Evolutionary conservation across 73 alveolate species (phyloP).

Genomic region (Tetrahymena borealis): DNA sequence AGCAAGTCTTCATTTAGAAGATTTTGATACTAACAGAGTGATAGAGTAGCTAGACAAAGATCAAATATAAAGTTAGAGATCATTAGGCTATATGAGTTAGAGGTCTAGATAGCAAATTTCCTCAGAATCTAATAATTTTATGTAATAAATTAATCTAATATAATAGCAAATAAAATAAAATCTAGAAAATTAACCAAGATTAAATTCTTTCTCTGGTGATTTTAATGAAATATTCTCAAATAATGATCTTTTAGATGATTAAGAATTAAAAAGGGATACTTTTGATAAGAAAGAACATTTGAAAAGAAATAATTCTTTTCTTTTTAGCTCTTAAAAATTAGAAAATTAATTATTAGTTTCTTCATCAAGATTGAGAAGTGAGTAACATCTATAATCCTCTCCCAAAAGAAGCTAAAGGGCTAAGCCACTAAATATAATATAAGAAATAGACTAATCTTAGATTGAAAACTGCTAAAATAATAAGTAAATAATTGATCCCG

Average conservation of each 20-base stretch:
- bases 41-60: neutral
- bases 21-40: neutral
- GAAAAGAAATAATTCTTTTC: neutral
- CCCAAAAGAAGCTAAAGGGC: neutral
- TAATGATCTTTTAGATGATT: neutral
- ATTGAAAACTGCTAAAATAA: neutral
- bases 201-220: neutral
- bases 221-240: neutral
- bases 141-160: neutral
- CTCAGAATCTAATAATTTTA: neutral
- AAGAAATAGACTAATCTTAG: neutral
- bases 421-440: neutral
- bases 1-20: neutral
- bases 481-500: no score
- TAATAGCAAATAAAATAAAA: neutral
- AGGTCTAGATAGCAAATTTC: neutral
- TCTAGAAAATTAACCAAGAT: neutral
- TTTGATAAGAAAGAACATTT: neutral
- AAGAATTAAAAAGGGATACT: neutral
- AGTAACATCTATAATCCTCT: neutral
- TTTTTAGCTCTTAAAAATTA: neutral
- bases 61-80: neutral
- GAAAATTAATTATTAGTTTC: neutral
- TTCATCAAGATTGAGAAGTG: neutral
- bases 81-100: neutral